Conservation (phyloP, 345 rosid species). For the Melastoma malabathricum region DNA sequence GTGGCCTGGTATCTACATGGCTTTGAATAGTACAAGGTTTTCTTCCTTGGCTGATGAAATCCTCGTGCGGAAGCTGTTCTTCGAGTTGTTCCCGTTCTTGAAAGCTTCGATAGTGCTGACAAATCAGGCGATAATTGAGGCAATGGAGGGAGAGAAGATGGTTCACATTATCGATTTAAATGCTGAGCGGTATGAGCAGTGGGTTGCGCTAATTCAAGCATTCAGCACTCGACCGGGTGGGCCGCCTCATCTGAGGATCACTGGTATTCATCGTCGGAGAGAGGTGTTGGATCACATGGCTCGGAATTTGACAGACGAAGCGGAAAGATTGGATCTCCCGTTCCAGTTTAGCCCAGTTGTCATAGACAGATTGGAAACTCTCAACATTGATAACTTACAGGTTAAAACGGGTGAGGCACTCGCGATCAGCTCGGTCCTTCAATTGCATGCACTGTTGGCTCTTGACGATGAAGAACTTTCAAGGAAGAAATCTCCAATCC, state of each 20-base stretch:
- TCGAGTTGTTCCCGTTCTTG: slow-evolving; percentile 69
- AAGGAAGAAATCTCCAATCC: slow-evolving; percentile 24
- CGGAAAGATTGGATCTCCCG: slow-evolving; percentile 78
- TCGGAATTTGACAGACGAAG: slow-evolving; percentile 63
- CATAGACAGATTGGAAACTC: slow-evolving; percentile 40
- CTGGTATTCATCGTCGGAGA: slow-evolving; percentile 72
- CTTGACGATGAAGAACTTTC: slow-evolving; percentile 30
- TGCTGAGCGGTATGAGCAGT: slow-evolving; percentile 68
- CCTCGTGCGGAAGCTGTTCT: slow-evolving; percentile 42
- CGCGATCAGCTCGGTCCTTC: slow-evolving; percentile 78
- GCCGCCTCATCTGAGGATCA: slow-evolving; percentile 93
- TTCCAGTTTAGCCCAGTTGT: slow-evolving; percentile 80
- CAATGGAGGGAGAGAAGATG: slow-evolving; percentile 96
- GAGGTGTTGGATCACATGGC: slow-evolving; percentile 82
- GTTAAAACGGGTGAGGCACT: slow-evolving; percentile 96
- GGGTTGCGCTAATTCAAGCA: slow-evolving; percentile 76
- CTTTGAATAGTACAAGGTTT: slow-evolving; percentile 63
- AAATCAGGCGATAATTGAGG: slow-evolving; percentile 77
- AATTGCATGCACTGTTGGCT: slow-evolving; percentile 65
- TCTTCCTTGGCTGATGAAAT: slow-evolving; percentile 47
- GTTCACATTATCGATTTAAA: slow-evolving; percentile 82
- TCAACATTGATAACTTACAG: slow-evolving; percentile 55
- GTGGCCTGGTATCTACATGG: slow-evolving; percentile 89
- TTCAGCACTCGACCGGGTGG: slow-evolving; percentile 73
- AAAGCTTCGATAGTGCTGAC: slow-evolving; percentile 64